phyloP scores from a whole-genome alignment of 306 rosid species.

The Corylus americana region DNA sequence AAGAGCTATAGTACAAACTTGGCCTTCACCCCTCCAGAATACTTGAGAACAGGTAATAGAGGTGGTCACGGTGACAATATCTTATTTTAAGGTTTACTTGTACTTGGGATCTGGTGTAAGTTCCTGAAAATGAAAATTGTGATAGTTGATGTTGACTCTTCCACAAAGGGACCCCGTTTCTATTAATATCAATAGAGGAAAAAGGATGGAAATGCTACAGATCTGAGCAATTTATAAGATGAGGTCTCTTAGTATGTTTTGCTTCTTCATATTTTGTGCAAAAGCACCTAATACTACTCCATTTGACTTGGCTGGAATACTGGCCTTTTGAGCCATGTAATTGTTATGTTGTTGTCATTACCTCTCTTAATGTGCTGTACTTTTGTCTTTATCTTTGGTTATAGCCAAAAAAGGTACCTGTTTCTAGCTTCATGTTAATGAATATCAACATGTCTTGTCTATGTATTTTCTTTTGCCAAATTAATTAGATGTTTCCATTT shows the following conservation, averaged over 20 bases:
- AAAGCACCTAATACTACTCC: neutral
- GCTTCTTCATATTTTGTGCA: neutral
- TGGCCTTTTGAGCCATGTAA: neutral
- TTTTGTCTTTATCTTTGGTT: too few species aligned
- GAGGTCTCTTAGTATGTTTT: neutral
- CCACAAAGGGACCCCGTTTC: neutral
- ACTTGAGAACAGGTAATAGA: slow-evolving; percentile 83
- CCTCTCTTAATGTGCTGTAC: neutral
- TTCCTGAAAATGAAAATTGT: neutral
- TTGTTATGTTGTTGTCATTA: neutral
- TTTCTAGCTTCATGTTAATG: neutral
- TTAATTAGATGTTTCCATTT: slow-evolving; percentile 24
- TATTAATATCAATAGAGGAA: neutral
- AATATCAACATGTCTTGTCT: neutral
- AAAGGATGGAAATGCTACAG: neutral
- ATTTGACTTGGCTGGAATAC: neutral
- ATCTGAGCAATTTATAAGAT: neutral
- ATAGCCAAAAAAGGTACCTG: too few species aligned
- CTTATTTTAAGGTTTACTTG: neutral
- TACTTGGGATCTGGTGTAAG: slow-evolving; percentile 11
- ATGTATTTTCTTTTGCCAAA: slow-evolving; percentile 9
- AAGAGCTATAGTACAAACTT: slow-evolving; percentile 94
- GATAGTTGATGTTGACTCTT: neutral
- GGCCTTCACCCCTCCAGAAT: slow-evolving; percentile 99
- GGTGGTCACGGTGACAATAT: neutral